Evolutionary conservation across 1,284 basidiomycete species (phyloP).

Genomic region (Peniophora sp.): DNA sequence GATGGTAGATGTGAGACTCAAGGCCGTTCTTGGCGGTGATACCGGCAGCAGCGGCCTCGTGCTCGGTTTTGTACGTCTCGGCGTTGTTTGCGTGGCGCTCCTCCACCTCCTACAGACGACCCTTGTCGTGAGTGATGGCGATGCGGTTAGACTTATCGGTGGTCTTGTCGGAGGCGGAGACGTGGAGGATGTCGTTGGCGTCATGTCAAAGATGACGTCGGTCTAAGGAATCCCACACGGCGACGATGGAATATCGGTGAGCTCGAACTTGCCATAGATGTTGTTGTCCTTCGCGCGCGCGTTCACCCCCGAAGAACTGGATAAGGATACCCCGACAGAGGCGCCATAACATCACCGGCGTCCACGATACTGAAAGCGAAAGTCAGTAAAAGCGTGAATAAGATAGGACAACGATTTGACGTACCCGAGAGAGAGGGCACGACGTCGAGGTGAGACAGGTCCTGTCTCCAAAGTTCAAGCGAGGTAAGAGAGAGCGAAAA

Average conservation of each 20-base stretch:
- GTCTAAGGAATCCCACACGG: conserved; percentile 98
- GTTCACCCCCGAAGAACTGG: conserved; percentile 99
- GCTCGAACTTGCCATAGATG: conserved; percentile 97
- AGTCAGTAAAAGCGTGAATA: too few relatives aligned
- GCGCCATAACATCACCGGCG: too few relatives aligned
- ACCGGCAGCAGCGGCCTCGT: conserved; percentile 75
- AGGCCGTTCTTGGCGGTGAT: conserved; percentile 85
- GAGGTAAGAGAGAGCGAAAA: too few relatives aligned
- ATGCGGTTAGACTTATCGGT: conserved; percentile 96
- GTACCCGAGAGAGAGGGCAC: too few relatives aligned
- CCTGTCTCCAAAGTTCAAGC: too few relatives aligned
- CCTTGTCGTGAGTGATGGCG: conserved; percentile 98
- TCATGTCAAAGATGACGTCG: conserved; percentile 99
- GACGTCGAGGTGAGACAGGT: too few relatives aligned
- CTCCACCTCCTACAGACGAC: conserved; percentile 96
- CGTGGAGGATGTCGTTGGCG: conserved; percentile 97
- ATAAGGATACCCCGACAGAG: conserved; percentile 99
- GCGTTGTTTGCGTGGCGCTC: conserved; percentile 94
- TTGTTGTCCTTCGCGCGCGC: conserved; percentile 99
- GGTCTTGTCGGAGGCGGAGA: conserved; percentile 94
- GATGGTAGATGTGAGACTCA: conserved; percentile 94
- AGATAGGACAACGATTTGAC: too few relatives aligned
- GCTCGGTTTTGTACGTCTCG: conserved; percentile 89
- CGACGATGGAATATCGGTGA: conserved; percentile 94
- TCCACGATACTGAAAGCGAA: too few relatives aligned